phyloP scores from a whole-genome alignment of 129 eudicot species.

The Flaveria linearis region DNA sequence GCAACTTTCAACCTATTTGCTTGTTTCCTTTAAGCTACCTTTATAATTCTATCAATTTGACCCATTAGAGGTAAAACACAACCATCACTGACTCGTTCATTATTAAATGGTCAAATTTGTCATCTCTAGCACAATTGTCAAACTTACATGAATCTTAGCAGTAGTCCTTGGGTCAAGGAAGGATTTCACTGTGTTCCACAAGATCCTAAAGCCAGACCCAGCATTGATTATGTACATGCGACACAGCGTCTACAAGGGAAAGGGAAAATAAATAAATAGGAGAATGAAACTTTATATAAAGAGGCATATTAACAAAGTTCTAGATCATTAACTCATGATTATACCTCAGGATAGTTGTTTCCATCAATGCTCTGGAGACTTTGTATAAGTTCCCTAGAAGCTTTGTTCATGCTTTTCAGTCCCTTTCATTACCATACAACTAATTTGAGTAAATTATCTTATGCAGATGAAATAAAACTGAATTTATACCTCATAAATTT shows the following conservation, averaged over 20 bases:
- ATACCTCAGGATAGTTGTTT: slow-evolving; percentile 91
- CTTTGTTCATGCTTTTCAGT: slow-evolving; percentile 79
- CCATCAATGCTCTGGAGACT: slow-evolving; percentile 84
- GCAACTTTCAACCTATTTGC: neutral
- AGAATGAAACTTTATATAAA: neutral
- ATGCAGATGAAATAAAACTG: neutral
- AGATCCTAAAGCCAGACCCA: slow-evolving; percentile 93
- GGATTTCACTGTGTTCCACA: slow-evolving; percentile 89
- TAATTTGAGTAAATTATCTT: neutral
- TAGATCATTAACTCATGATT: slow-evolving; percentile 6
- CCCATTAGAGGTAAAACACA: neutral
- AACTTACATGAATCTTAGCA: slow-evolving; percentile 81
- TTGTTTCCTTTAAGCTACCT: neutral
- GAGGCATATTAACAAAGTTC: neutral
- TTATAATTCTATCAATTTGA: neutral
- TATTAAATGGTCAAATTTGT: neutral
- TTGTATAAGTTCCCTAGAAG: slow-evolving; percentile 87
- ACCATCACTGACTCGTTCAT: neutral
- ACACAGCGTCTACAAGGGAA: slow-evolving; percentile 61
- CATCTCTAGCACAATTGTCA: neutral
- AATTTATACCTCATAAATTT: neutral
- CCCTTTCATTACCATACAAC: slow-evolving; percentile 50
- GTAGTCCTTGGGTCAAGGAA: slow-evolving; percentile 98
- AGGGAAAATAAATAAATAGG: slow-evolving; percentile 21
- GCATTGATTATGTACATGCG: slow-evolving; percentile 98